A percentile compares a stretch with the other conserved stretches of the same genome.
These are phyloP conservation scores for Vararia minispora DNA, from an alignment of 768 basidiomycete species.

Conservation along the genomic window DNA sequence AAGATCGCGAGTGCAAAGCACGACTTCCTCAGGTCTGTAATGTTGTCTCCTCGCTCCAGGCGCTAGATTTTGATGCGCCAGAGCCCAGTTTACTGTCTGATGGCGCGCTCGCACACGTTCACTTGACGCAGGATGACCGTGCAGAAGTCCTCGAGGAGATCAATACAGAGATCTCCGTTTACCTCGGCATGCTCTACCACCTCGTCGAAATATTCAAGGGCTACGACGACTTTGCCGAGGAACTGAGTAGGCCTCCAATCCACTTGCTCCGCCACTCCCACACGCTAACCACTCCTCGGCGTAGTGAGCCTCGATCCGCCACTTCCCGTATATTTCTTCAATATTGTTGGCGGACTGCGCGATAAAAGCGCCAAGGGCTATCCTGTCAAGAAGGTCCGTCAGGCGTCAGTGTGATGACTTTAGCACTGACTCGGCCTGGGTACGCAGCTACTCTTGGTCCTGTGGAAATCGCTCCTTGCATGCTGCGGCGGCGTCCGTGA, in stretches of 20 bases:
- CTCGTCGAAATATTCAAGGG: constrained; percentile 88
- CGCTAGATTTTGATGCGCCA: no score
- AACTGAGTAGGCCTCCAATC: constrained; percentile 64
- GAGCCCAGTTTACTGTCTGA: constrained; percentile 64
- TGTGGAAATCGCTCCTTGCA: constrained; percentile 90
- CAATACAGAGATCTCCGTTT: constrained; percentile 85
- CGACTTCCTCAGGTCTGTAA: constrained; percentile 60
- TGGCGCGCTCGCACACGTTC: constrained; percentile 58
- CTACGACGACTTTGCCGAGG: constrained; percentile 91
- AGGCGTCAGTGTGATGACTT: constrained; percentile 5
- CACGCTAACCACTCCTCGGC: constrained; percentile 10
- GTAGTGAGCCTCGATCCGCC: constrained; percentile 94
- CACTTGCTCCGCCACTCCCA: constrained; percentile 3
- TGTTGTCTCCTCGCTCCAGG: neutral
- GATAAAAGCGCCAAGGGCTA: constrained; percentile 94
- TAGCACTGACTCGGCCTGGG: constrained; percentile 7
- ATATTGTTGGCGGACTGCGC: constrained; percentile 77
- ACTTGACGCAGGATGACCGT: constrained; percentile 59
- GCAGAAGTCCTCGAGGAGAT: constrained; percentile 82
- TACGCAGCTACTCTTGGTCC: constrained; percentile 71
- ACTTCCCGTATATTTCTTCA: constrained; percentile 85
- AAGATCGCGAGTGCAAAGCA: constrained; percentile 86
- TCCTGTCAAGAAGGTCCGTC: constrained; percentile 85
- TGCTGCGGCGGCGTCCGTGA: constrained; percentile 93
- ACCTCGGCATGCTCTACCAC: constrained; percentile 91